Evolutionary conservation across 331 rosid genomes (phyloP).

Genomic region (Erythrophleum ivorense): DNA sequence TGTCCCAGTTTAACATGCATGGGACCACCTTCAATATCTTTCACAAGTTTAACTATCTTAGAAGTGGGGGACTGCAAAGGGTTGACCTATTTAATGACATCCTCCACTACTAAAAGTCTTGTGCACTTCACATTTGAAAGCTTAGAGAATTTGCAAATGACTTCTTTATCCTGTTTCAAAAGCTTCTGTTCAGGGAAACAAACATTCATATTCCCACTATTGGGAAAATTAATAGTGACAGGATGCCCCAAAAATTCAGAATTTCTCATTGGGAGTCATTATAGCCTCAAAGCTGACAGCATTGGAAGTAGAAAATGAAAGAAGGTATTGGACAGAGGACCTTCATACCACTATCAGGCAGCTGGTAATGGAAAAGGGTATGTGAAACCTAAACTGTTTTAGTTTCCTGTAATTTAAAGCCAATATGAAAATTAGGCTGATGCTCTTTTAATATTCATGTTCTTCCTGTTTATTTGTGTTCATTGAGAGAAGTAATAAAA

Average conservation of each 20-base stretch:
- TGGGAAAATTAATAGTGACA: not conserved
- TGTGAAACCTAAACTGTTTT: too few relatives aligned
- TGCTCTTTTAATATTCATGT: too few relatives aligned
- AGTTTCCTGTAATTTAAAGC: too few relatives aligned
- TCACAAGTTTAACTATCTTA: not conserved
- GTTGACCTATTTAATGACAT: slow-evolving; percentile 28
- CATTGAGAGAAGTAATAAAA: too few relatives aligned
- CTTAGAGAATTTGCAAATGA: not conserved
- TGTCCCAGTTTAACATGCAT: slow-evolving; percentile 13
- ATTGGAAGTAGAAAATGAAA: not conserved
- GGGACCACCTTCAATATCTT: slow-evolving; percentile 23
- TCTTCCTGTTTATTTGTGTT: too few relatives aligned
- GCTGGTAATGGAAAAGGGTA: not conserved
- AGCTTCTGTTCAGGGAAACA: not conserved
- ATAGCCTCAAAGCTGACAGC: not conserved
- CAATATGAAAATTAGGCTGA: too few relatives aligned
- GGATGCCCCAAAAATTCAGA: not conserved
- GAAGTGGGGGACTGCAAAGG: not conserved
- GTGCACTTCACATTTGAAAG: slow-evolving; percentile 17
- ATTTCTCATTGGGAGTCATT: not conserved
- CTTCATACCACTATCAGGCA: not conserved
- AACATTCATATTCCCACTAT: not conserved
- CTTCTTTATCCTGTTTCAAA: not conserved
- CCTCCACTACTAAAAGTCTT: slow-evolving; percentile 35
- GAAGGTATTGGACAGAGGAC: not conserved